Evolutionary conservation across 2,329 filamentous ascomycete species (phyloP).

Genomic region (Fusarium robinianum): DNA sequence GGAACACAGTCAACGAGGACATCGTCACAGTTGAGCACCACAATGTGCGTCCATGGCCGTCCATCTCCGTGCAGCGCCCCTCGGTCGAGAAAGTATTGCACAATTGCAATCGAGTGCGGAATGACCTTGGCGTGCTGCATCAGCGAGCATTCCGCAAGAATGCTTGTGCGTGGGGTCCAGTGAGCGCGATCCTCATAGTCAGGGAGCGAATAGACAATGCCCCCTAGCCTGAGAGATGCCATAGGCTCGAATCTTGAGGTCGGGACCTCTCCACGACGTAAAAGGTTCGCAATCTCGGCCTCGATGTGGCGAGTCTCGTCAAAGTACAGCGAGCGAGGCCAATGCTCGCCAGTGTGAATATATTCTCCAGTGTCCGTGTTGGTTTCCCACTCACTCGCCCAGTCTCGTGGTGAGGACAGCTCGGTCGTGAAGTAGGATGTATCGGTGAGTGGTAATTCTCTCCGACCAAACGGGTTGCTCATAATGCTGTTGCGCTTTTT

Average conservation of each 20-base stretch:
- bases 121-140: slow-evolving; percentile 18
- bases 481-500: too few species aligned
- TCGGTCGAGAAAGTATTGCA: slow-evolving; percentile 12
- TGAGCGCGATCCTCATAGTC: slow-evolving; percentile 5
- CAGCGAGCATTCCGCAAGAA: slow-evolving; percentile 6
- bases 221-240: slow-evolving; percentile 6
- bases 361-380: too few species aligned
- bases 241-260: background rate
- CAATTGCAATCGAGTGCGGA: slow-evolving; percentile 9
- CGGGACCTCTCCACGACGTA: background rate
- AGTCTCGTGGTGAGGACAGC: too few species aligned
- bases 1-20: slow-evolving; percentile 10
- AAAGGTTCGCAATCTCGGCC: slow-evolving; percentile 8
- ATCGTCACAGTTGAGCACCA: slow-evolving; percentile 12
- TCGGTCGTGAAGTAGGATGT: too few species aligned
- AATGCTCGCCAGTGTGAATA: too few species aligned
- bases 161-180: slow-evolving; percentile 1
- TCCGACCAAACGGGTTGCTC: too few species aligned
- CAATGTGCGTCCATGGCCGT: background rate
- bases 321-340: too few species aligned
- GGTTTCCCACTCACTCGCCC: too few species aligned
- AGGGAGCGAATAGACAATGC: slow-evolving; percentile 5
- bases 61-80: background rate
- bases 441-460: too few species aligned
- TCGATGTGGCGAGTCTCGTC: too few species aligned